These are phyloP conservation scores for Colletotrichum paranaense DNA, from an alignment of 2,329 filamentous ascomycete species.

Conservation along the genomic window DNA sequence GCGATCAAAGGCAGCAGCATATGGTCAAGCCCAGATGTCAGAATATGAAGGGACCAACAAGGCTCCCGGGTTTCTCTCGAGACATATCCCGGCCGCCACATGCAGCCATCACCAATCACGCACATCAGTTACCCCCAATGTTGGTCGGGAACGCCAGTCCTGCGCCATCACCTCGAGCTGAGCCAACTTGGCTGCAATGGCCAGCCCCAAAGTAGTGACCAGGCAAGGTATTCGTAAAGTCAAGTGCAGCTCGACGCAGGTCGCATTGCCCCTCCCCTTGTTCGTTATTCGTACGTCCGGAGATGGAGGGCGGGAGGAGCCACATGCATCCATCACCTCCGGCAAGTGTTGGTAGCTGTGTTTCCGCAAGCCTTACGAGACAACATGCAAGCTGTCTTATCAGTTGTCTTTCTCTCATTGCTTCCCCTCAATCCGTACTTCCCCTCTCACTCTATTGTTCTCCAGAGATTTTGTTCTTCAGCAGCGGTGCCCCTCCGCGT, in stretches of 20 bases:
- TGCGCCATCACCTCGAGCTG: constrained; percentile 33
- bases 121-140: not conserved
- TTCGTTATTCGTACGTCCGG: not conserved
- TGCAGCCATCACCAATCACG: constrained; percentile 12
- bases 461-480: not conserved
- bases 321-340: not conserved
- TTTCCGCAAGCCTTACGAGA: constrained; percentile 10
- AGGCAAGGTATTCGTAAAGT: not conserved
- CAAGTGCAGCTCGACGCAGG: not conserved
- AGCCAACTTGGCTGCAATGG: constrained; percentile 22
- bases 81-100: constrained; percentile 21
- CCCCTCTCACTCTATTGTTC: not conserved
- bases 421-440: not conserved
- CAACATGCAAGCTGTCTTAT: constrained; percentile 15
- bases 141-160: constrained; percentile 5
- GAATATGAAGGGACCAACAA: not conserved
- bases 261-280: not conserved
- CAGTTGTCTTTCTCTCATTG: constrained; percentile 6
- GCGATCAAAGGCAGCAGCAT: constrained; percentile 7
- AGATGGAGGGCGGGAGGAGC: not conserved
- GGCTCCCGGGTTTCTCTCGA: constrained; percentile 4
- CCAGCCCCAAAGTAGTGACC: constrained; percentile 8
- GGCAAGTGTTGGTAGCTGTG: not conserved
- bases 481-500: not conserved
- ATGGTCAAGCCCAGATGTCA: not conserved